Evolutionary conservation across 2,329 filamentous ascomycete species (phyloP).

Genomic region (Zasmidium cellare): DNA sequence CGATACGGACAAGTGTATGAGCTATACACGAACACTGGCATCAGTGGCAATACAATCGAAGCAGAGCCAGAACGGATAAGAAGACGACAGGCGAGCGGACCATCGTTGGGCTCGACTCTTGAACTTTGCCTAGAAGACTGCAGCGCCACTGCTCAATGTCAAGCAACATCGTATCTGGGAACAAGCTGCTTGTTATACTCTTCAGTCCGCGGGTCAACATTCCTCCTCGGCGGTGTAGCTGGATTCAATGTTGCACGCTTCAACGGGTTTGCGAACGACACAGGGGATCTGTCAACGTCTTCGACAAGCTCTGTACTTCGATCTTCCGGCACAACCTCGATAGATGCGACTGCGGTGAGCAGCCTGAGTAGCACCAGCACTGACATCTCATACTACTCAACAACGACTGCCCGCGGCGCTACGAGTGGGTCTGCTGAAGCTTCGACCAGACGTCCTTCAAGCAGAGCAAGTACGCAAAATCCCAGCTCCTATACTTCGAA

Average conservation of each 20-base stretch:
- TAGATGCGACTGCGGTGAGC: neutral
- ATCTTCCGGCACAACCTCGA: too few relatives aligned
- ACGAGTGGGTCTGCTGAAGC: neutral
- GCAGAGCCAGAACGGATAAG: neutral
- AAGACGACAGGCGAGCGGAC: neutral
- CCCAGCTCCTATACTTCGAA: neutral
- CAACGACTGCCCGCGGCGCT: neutral
- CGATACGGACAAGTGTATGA: neutral
- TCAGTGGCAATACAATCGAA: neutral
- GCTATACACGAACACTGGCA: neutral
- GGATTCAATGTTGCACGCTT: constrained; percentile 7
- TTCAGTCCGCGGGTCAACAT: constrained; percentile 2
- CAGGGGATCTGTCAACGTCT: neutral
- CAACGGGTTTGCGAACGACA: neutral
- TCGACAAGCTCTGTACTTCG: neutral
- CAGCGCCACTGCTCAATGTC: neutral
- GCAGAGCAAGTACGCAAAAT: too few relatives aligned
- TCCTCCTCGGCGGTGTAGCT: neutral
- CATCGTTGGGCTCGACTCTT: neutral
- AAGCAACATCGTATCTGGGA: neutral
- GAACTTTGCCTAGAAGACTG: neutral
- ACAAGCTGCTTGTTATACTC: neutral
- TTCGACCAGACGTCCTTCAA: neutral
- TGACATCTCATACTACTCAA: neutral
- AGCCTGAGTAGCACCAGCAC: neutral